A percentile compares a stretch with the other conserved stretches of the same genome.
phyloP scores from a whole-genome alignment of 768 basidiomycete species.

The Kwoniella mangroviensis region DNA sequence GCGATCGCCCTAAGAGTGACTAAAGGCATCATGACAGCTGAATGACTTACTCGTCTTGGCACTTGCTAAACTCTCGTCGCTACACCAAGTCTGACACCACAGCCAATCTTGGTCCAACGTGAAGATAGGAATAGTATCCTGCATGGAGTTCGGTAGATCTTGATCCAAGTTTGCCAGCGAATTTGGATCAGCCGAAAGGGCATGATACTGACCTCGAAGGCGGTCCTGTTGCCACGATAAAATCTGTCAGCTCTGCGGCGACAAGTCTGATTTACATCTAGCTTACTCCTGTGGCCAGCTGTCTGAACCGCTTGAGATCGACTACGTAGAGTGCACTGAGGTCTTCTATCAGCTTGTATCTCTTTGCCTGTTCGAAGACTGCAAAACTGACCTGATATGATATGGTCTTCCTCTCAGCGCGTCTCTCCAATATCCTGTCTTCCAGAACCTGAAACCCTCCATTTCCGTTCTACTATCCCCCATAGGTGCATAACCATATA shows the following conservation, averaged over 20 bases:
- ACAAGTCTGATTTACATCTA: background rate
- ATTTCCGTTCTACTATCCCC: slow-evolving; percentile 91
- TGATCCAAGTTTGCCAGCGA: slow-evolving; percentile 95
- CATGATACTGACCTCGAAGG: slow-evolving; percentile 77
- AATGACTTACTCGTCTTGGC: too few relatives aligned
- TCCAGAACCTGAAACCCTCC: slow-evolving; percentile 99
- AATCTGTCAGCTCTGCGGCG: slow-evolving; percentile 20
- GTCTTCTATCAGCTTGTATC: background rate
- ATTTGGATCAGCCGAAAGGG: slow-evolving; percentile 88
- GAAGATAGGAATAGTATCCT: slow-evolving; percentile 86
- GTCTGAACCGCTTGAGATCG: slow-evolving; percentile 91
- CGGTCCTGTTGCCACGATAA: slow-evolving; percentile 43
- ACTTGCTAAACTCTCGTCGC: slow-evolving; percentile 55
- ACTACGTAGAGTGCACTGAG: slow-evolving; percentile 90
- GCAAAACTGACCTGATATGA: slow-evolving; percentile 93
- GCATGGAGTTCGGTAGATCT: slow-evolving; percentile 96
- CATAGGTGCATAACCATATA: slow-evolving; percentile 97
- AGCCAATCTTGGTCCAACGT: slow-evolving; percentile 92
- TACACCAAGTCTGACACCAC: slow-evolving; percentile 99
- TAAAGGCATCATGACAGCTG: too few relatives aligned
- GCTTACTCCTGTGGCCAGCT: slow-evolving; percentile 55
- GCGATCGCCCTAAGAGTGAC: too few relatives aligned
- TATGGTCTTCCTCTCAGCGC: slow-evolving; percentile 82
- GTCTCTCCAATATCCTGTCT: slow-evolving; percentile 80
- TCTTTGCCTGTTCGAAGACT: too few relatives aligned